Base-by-base conservation (phyloP, 2,329 filamentous ascomycete species). In the Plenodomus biglobosus region DNA sequence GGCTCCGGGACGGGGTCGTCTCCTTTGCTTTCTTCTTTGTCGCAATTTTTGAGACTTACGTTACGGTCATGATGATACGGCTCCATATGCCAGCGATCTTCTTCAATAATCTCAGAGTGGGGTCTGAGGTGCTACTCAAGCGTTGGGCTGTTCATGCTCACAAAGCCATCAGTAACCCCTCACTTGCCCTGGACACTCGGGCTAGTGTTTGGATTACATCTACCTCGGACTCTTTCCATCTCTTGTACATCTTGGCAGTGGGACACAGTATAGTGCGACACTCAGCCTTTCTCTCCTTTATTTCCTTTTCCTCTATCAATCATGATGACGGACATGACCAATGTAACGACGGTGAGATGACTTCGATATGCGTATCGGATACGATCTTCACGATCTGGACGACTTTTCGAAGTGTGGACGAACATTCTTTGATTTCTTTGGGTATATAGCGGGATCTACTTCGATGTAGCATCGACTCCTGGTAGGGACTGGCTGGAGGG, bases 291-390 rank as follows among this genome's bases (percentile, higher is more conserved):
- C 38, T 56, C 56, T 61, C 52, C 46, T 53, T 52, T 46, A 43
- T 47, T 50, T 55, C 49, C 45, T 48, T 36, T 35, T 35, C 40
- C 49, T 42, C 16, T 45, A 54, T 47, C 52, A 49, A 40, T 59
- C 61, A 53, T 62, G 48, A 62, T 54, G 62, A 64, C 53, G 58
- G 54, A 50, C 46, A 65, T 59, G 61, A 61, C 56, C 42, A 53
- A 59, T 32, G 46, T 58, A 50, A 59, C 44, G 55, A 64, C 50
- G 48, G 46, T 48, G 27, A 32, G 27, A 32, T 32, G 27, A 15
- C 27, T 32, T 15, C 27, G 27, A 15, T 11, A 8, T 32, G 27
- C 27, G 22, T 24, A 32, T 11, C 13, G 27, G 27, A 32, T 32
- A 32, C 27, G 27, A 32, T 56, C 50, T 53, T 48, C 42, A 62